These are phyloP conservation scores for Xerocomus cyaneibrunnescens DNA, from an alignment of 1,284 basidiomycete species.

Conservation along the genomic window DNA sequence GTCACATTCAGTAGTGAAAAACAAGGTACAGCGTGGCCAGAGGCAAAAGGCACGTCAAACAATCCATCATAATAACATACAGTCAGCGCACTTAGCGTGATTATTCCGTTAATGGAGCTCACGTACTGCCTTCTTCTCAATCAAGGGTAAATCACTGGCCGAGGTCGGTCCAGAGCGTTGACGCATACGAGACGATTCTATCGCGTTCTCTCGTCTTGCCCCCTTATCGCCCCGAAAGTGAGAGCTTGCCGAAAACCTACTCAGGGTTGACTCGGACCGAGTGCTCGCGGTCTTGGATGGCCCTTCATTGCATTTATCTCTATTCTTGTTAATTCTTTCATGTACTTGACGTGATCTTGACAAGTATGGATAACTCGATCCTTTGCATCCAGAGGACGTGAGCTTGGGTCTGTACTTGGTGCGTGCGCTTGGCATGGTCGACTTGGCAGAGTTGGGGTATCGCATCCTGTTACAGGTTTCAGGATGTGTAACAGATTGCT, in stretches of 20 bases:
- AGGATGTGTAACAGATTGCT: slow-evolving; percentile 2
- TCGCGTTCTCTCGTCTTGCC: neutral
- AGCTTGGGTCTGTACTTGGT: slow-evolving; percentile 31
- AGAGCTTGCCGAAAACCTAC: slow-evolving; percentile 4
- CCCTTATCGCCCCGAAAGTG: slow-evolving; percentile 2
- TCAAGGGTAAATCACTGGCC: slow-evolving; percentile 27
- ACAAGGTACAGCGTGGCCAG: slow-evolving; percentile 16
- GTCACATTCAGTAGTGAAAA: slow-evolving; percentile 6
- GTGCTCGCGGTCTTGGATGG: slow-evolving; percentile 1
- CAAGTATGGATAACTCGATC: slow-evolving; percentile 23
- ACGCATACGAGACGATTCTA: neutral
- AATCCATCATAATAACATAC: slow-evolving; percentile 13
- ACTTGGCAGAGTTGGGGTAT: slow-evolving; percentile 4
- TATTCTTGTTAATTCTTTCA: slow-evolving; percentile 8
- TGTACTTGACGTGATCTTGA: slow-evolving; percentile 15
- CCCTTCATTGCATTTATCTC: slow-evolving; percentile 7
- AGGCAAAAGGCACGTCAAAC: slow-evolving; percentile 5
- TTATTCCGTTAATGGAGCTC: slow-evolving; percentile 27
- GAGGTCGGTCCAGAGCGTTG: slow-evolving; percentile 18
- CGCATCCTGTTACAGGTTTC: slow-evolving; percentile 10
- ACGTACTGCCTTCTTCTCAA: slow-evolving; percentile 33
- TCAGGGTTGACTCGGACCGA: neutral
- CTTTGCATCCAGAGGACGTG: slow-evolving; percentile 15
- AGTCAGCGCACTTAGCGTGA: slow-evolving; percentile 24
- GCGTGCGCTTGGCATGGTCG: slow-evolving; percentile 26